phyloP scores from a whole-genome alignment of 495 filamentous ascomycete genomes.

The Podospora pseudopauciseta region DNA sequence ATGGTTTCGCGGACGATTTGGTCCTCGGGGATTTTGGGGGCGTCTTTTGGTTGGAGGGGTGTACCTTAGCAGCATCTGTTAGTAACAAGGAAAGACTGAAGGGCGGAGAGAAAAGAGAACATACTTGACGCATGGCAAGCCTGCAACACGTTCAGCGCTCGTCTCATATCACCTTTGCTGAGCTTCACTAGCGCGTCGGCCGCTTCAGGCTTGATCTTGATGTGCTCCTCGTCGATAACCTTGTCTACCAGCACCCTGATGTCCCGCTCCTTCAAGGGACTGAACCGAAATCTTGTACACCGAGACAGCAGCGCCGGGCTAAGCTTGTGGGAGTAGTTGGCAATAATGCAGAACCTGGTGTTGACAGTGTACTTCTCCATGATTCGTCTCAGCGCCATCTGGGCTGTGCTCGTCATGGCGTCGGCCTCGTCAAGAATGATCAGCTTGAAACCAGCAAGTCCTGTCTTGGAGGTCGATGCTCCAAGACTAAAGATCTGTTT shows the following conservation, averaged over 20 bases:
- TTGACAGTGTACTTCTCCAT: constrained; percentile 99
- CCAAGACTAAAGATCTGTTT: constrained; percentile 55
- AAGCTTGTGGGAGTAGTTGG: constrained; percentile 99
- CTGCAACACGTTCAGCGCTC: constrained; percentile 92
- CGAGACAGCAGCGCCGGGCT: constrained; percentile 87
- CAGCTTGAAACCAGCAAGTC: constrained; percentile 79
- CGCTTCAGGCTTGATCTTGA: constrained; percentile 77
- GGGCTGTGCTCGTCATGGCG: constrained; percentile 93
- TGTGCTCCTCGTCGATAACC: constrained; percentile 82
- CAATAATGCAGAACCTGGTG: constrained; percentile 96
- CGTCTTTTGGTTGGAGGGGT: constrained; percentile 64
- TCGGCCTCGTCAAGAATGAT: constrained; percentile 98
- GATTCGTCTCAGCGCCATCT: constrained; percentile 94
- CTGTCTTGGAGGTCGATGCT: constrained; percentile 36
- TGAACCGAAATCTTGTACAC: constrained; percentile 94
- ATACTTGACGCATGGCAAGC: constrained; percentile 91
- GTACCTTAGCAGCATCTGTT: constrained; percentile 47
- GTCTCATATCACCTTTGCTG: constrained; percentile 93
- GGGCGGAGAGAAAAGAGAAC: constrained; percentile 12
- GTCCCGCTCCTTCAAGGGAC: constrained; percentile 81
- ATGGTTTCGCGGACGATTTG: constrained; percentile 73
- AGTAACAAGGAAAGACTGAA: neutral
- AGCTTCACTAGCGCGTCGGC: constrained; percentile 75
- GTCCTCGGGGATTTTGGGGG: constrained; percentile 54
- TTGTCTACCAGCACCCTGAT: constrained; percentile 80